phyloP scores from a whole-genome alignment of 208 protist species.

The Leishmania tropica region DNA sequence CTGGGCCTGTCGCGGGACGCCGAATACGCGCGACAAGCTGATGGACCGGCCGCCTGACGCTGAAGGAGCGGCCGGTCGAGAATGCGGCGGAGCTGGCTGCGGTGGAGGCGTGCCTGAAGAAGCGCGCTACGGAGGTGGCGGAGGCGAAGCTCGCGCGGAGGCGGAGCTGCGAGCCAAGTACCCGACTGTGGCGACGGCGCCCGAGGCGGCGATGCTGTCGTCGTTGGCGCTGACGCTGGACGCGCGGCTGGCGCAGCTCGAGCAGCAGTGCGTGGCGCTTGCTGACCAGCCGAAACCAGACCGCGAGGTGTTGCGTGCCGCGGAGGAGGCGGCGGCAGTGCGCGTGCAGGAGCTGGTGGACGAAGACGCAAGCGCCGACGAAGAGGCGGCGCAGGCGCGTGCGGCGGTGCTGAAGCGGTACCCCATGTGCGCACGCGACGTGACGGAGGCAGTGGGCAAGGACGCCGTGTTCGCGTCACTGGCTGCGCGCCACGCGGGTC shows the following conservation, averaged over 20 bases:
- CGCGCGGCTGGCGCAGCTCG: slow-evolving; percentile 29
- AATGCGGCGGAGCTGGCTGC: too few relatives aligned
- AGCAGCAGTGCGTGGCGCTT: slow-evolving; percentile 21
- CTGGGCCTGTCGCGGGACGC: too few relatives aligned
- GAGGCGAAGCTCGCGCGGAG: too few relatives aligned
- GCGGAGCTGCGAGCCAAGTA: too few relatives aligned
- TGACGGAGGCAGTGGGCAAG: slow-evolving; percentile 44
- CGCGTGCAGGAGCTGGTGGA: slow-evolving; percentile 27
- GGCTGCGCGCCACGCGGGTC: too few relatives aligned
- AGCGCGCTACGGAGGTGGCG: too few relatives aligned
- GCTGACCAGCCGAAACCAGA: slow-evolving; percentile 4
- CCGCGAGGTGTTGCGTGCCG: slow-evolving; percentile 6
- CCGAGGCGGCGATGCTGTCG: slow-evolving; percentile 28
- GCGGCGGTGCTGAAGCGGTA: slow-evolving; percentile 28
- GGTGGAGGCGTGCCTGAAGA: too few relatives aligned
- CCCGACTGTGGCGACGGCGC: slow-evolving; percentile 7
- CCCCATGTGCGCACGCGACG: slow-evolving; percentile 53
- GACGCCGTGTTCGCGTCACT: slow-evolving; percentile 45
- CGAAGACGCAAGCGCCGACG: slow-evolving; percentile 35
- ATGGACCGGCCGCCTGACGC: too few relatives aligned
- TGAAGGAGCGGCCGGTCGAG: too few relatives aligned
- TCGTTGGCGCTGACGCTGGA: slow-evolving; percentile 35
- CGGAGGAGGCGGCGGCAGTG: slow-evolving; percentile 24
- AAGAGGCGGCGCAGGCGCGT: slow-evolving; percentile 31
- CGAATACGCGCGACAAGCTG: too few relatives aligned